Conservation (phyloP, 192 early-diverging fungal species). For the Coemansia pectinata region DNA sequence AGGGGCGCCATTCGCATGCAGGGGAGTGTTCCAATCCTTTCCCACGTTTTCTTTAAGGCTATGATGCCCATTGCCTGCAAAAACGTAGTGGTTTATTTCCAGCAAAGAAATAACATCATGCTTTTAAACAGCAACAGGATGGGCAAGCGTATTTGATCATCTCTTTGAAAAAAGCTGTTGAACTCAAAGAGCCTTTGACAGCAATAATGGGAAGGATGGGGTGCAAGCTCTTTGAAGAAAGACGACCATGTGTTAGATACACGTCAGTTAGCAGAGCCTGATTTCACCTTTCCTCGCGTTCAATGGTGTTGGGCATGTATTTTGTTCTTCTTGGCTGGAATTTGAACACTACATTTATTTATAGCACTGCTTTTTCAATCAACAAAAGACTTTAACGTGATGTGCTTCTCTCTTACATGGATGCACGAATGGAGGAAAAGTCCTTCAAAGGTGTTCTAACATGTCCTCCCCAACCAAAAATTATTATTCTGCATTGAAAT, state of each 20-base stretch:
- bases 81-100: too few species aligned
- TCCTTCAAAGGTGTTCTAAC: slow-evolving; percentile 12
- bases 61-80: too few species aligned
- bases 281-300: not conserved
- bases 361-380: not conserved
- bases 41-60: too few species aligned
- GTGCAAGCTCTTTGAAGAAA: not conserved
- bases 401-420: not conserved
- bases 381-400: too few species aligned
- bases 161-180: too few species aligned
- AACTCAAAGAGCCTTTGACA: not conserved
- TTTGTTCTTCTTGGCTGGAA: not conserved
- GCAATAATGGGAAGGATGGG: not conserved
- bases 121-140: too few species aligned
- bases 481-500: too few species aligned
- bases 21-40: too few species aligned
- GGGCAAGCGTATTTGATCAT: not conserved
- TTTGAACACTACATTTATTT: not conserved
- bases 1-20: too few species aligned
- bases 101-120: too few species aligned
- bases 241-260: not conserved
- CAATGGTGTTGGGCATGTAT: too few species aligned
- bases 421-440: not conserved
- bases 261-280: not conserved
- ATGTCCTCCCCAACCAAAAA: too few species aligned